These are phyloP conservation scores for Helicocarpus griseus DNA, from an alignment of 2,329 filamentous ascomycete genomes.

Conservation along the genomic window DNA sequence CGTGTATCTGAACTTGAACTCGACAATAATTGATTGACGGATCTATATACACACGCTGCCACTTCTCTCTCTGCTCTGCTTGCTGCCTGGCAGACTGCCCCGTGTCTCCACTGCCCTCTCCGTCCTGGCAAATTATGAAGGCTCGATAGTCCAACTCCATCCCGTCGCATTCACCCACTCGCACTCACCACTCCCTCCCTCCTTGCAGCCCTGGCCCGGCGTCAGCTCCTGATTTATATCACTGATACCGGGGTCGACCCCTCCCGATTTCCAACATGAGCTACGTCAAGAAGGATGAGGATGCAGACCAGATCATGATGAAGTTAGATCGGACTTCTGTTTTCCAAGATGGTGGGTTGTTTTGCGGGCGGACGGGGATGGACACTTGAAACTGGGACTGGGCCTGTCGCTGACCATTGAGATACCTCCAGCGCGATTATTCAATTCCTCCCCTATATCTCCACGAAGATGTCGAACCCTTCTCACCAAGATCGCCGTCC, in stretches of 20 bases:
- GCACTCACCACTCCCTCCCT: neutral
- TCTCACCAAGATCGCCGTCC: conserved; percentile 90
- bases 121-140: conserved; percentile 21
- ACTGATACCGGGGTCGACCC: conserved; percentile 13
- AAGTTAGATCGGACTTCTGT: conserved; percentile 97
- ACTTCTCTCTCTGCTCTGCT: neutral
- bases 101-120: neutral
- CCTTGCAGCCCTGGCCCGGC: neutral
- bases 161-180: neutral
- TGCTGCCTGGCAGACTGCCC: neutral
- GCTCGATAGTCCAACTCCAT: conserved; percentile 17
- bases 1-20: conserved; percentile 10
- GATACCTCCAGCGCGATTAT: conserved; percentile 81
- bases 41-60: neutral
- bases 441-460: conserved; percentile 95
- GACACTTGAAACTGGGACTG: conserved; percentile 14
- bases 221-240: neutral
- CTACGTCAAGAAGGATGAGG: conserved; percentile 99
- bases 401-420: neutral
- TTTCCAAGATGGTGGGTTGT: conserved; percentile 82
- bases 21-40: neutral
- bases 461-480: conserved; percentile 96
- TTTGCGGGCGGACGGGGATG: conserved; percentile 16
- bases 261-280: conserved; percentile 55
- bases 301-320: conserved; percentile 85